phyloP scores from a whole-genome alignment of 2,329 filamentous ascomycete genomes.

The Cladosporium sp. region DNA sequence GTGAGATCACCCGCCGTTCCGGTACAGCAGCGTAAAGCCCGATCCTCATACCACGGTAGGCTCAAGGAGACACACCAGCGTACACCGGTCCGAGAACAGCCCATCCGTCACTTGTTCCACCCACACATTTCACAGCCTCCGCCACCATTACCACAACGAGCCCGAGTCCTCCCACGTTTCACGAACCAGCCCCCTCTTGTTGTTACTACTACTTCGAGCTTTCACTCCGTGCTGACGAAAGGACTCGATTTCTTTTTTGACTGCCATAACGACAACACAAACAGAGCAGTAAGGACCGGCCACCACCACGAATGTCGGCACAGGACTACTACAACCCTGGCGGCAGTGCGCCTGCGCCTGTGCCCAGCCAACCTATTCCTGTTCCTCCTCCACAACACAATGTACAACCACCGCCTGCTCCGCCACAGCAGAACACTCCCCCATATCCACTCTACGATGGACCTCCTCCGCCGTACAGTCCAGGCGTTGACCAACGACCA shows the following conservation, averaged over 20 bases:
- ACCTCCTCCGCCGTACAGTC: constrained; percentile 14
- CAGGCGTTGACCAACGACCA: constrained; percentile 8
- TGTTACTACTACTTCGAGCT: background rate
- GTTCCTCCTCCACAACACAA: constrained; percentile 1
- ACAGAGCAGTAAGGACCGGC: background rate
- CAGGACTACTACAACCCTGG: constrained; percentile 14
- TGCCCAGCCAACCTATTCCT: constrained; percentile 4
- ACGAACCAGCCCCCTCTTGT: background rate
- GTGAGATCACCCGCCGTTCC: constrained; percentile 1
- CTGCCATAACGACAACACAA: background rate
- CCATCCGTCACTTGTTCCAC: background rate
- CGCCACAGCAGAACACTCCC: constrained; percentile 4
- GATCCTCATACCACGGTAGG: constrained; percentile 3
- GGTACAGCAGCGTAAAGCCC: background rate
- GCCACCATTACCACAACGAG: background rate
- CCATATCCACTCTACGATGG: constrained; percentile 16
- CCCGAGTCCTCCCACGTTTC: background rate
- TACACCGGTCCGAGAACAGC: background rate
- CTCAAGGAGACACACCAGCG: background rate
- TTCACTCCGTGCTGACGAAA: background rate
- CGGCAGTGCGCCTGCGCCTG: constrained; percentile 6
- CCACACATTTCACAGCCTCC: background rate
- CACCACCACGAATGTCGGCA: constrained; percentile 12
- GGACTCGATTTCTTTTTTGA: background rate
- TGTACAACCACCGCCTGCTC: background rate